Conservation (phyloP, 768 basidiomycete genomes). For the Collybia sp. region DNA sequence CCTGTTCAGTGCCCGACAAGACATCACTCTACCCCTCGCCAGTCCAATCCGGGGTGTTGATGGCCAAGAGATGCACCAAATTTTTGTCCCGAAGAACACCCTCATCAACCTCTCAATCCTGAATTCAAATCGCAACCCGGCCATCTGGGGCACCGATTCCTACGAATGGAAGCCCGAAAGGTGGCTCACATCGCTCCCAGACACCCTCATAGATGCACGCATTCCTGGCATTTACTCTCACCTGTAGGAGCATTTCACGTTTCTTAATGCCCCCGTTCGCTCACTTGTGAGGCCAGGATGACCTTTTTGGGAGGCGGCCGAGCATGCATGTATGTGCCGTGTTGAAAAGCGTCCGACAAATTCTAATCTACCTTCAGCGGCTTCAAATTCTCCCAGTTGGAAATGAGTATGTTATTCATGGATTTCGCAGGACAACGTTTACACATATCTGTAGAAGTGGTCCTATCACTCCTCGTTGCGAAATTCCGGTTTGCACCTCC, state of each 20-base stretch:
- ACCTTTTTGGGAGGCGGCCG: neutral
- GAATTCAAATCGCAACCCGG: conserved; percentile 18
- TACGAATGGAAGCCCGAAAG: conserved; percentile 29
- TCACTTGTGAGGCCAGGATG: neutral
- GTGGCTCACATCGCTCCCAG: conserved; percentile 31
- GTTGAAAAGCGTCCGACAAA: neutral
- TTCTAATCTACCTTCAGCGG: neutral
- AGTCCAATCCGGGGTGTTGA: conserved; percentile 16
- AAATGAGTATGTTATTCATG: neutral
- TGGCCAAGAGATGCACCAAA: conserved; percentile 13
- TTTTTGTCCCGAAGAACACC: conserved; percentile 15
- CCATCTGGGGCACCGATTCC: conserved; percentile 29
- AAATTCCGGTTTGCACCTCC: neutral
- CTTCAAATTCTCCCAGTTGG: neutral
- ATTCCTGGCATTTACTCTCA: conserved; percentile 43
- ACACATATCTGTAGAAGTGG: neutral
- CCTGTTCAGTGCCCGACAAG: conserved; percentile 8
- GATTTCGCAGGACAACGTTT: neutral
- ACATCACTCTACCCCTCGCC: conserved; percentile 19
- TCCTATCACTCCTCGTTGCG: neutral
- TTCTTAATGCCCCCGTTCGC: neutral
- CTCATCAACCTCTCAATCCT: conserved; percentile 16
- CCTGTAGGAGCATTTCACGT: conserved; percentile 24
- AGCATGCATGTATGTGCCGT: neutral
- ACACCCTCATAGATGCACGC: conserved; percentile 27